Evolutionary conservation across 495 filamentous ascomycete genomes (phyloP), one percentile per base, ranked within the genome.

Genomic region (Penicillium canariense): DNA sequence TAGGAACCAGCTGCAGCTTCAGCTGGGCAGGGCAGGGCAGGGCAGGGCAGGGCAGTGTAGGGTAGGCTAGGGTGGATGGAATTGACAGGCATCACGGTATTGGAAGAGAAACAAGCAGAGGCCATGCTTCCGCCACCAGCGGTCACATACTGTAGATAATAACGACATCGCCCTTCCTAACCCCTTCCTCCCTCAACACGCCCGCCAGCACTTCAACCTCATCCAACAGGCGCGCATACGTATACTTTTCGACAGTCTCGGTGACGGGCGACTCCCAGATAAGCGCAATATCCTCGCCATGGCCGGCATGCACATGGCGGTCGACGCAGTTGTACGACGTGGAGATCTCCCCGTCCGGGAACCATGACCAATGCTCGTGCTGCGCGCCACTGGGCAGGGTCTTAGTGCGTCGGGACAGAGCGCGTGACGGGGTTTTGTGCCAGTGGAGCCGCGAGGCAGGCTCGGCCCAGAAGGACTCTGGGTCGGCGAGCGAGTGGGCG

Each of bases 271-370:
- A 90, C 65, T 97, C 92, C 83, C 89, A 96, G 49, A 90, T 81
- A 48, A 97, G 87, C 10, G 93, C 92, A 0, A 81, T 80, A 31
- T 76, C 71, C 14, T 86, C 81, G 9, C 91, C 93, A 54, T 84
- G 74, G 15, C 91, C 90, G 7, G 78, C 79, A 17, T 84, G 72
- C 14, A 97, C 90, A 69, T 96, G 93, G 17, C 92, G 80, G 67
- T 96, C 92, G 26, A 97, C 73, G 60, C 91, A 94, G 65, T 97
- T 97, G 70, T 87, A 96, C 47, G 84, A 86, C 0, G 91, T 96
- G 23, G 89, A 95, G 62, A 97, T 88, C 72, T 92, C 84, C 42
- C 92, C 92, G 51, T 83, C 89, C 0, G 90, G 84, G 59, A 96
- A 97, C 92, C 91, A 97, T 27, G 81, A 81, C 88, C 90, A 96